Base-by-base conservation (phyloP, 441 rosid species). In the Gossypium aridum region DNA sequence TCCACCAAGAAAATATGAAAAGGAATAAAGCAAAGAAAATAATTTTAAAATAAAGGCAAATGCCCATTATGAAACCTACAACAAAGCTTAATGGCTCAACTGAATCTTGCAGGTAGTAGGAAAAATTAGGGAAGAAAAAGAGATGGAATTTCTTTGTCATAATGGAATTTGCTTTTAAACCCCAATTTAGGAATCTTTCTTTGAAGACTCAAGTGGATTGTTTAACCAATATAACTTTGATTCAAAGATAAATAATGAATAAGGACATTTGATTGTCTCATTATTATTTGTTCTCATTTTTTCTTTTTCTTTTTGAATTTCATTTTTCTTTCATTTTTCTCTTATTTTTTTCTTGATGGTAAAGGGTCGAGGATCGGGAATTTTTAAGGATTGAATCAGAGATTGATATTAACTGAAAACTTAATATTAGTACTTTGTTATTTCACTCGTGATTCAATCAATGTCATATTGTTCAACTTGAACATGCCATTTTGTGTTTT, bases 1-100 rank as follows among this genome's bases (percentile, higher is more conserved):
- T 81, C 85, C 87, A 80, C 85, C 86, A 78, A 78, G 45, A 83
- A 81, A 78, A 80, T 77, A 51, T 34, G 77, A 74, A 43, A 71
- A 79, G 74, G 86, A 86, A 80, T 79, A 82, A 86, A 86, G 82
- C 19, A 51, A 51, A 49, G 20, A 51, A 51, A 51, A 51, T 4
- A 51, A 51, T 51, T 14, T 14, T 51, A n/a, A 70, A 19, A 20
- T 12, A 57, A 75, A 75, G 64, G 80, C 76, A 77, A 39, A 39
- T 39, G 26, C 75, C 85, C 84, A 86, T 78, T 73, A 81, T 78
- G 78, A 78, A 74, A 76, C 80, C 83, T 75, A 75, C 57, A 60
- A 76, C 45, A 39, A 39, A 74, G 59, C 72, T 69, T 64, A 74
- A 80, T 77, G 79, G 78, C 68, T 39, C 22, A 69, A 70, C 51